Evolutionary conservation across 1,139 yeast genomes (phyloP).

Genomic region (Zygosaccharomyces pseudobailii): DNA sequence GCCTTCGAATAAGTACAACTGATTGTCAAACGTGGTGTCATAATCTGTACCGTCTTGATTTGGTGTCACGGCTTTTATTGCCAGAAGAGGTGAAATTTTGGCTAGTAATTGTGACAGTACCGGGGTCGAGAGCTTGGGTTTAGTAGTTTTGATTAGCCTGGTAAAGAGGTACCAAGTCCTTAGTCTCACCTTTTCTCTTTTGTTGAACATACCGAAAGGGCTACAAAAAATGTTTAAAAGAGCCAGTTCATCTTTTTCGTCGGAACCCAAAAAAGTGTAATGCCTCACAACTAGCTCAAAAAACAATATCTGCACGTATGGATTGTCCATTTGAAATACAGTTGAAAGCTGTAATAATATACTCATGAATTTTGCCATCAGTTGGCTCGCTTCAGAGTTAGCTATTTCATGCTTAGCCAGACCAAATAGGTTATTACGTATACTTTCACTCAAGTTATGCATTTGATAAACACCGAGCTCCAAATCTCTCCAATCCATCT

Average conservation of each 20-base stretch:
- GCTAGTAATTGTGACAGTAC: constrained; percentile 48
- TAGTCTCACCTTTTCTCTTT: constrained; percentile 64
- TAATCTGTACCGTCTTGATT: constrained; percentile 53
- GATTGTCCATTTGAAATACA: constrained; percentile 54
- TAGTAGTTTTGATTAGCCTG: constrained; percentile 73
- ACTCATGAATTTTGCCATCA: constrained; percentile 53
- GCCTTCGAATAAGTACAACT: constrained; percentile 78
- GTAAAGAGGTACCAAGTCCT: constrained; percentile 90
- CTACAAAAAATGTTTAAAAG: constrained; percentile 72
- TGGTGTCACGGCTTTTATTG: constrained; percentile 54
- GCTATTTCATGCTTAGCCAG: constrained; percentile 59
- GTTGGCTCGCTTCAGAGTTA: constrained; percentile 55
- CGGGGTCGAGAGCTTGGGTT: constrained; percentile 53
- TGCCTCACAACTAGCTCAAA: constrained; percentile 85
- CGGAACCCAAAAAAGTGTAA: constrained; percentile 54
- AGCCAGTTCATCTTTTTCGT: constrained; percentile 47
- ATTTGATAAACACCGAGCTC: constrained; percentile 86
- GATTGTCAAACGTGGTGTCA: constrained; percentile 68
- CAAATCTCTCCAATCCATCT: constrained; percentile 65
- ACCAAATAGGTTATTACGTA: constrained; percentile 68
- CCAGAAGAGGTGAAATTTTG: constrained; percentile 48
- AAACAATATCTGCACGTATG: constrained; percentile 70
- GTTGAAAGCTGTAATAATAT: constrained; percentile 42
- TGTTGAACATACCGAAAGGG: constrained; percentile 74
- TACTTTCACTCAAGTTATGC: constrained; percentile 70